Conservation (phyloP, 352 stramenopile species). For the Phytophthora sojae region DNA sequence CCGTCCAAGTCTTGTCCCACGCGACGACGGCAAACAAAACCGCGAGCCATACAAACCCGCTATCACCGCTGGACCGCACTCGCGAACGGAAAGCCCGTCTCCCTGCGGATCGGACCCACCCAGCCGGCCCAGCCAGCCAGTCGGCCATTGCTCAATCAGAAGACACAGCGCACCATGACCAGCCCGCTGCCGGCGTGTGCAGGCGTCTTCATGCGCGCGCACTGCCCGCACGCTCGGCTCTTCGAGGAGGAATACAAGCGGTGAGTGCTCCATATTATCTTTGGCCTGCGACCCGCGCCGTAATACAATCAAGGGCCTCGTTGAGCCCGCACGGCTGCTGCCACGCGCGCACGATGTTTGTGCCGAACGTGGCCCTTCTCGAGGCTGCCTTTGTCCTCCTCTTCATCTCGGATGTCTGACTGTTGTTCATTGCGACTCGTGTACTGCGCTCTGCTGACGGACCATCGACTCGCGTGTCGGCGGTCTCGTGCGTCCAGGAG, state of each 20-base stretch:
- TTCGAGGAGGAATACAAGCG: slow-evolving; percentile 74
- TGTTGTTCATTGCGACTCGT: slow-evolving; percentile 1
- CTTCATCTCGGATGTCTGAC: slow-evolving; percentile 9
- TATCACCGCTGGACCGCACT: background rate
- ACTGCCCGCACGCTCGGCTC: slow-evolving; percentile 50
- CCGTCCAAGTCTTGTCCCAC: slow-evolving; percentile 26
- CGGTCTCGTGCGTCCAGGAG: slow-evolving; percentile 27
- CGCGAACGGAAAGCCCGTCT: slow-evolving; percentile 36
- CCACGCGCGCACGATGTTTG: background rate
- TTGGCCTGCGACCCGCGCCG: background rate
- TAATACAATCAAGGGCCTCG: slow-evolving; percentile 26
- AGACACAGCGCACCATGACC: slow-evolving; percentile 15
- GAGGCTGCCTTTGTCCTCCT: background rate
- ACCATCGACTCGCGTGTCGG: background rate
- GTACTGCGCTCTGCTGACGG: background rate
- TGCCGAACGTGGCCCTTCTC: background rate
- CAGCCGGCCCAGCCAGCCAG: slow-evolving; percentile 11
- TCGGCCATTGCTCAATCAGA: slow-evolving; percentile 20
- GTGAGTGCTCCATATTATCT: slow-evolving; percentile 29
- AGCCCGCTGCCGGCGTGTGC: slow-evolving; percentile 32
- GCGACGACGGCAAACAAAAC: slow-evolving; percentile 13
- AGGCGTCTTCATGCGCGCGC: slow-evolving; percentile 49
- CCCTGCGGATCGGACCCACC: slow-evolving; percentile 4
- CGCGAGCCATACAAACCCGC: slow-evolving; percentile 14
- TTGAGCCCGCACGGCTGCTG: background rate